Conservation (phyloP, 1,139 yeast species). For the Suhomyces yuchorum region DNA sequence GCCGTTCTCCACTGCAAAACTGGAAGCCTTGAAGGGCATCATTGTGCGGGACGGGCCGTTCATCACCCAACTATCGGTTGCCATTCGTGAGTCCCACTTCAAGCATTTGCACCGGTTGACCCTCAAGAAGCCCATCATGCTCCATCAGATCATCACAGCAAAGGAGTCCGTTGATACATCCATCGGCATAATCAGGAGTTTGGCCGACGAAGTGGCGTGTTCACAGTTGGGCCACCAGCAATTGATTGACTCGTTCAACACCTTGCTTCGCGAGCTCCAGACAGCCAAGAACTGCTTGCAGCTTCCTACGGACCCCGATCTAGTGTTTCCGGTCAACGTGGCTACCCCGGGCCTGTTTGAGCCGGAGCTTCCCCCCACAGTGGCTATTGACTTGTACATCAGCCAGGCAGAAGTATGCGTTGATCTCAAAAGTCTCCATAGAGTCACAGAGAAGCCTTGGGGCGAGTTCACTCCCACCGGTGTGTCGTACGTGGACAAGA, state of each 20-base stretch:
- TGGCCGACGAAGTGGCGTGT: constrained; percentile 13
- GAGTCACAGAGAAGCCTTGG: constrained; percentile 48
- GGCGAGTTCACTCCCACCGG: constrained; percentile 35
- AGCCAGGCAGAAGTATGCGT: constrained; percentile 50
- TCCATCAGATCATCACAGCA: constrained; percentile 38
- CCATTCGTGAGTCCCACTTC: constrained; percentile 34
- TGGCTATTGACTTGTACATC: constrained; percentile 44
- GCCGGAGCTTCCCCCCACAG: constrained; percentile 35
- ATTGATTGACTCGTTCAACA: constrained; percentile 29
- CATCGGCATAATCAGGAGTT: constrained; percentile 27
- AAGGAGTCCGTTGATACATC: constrained; percentile 37
- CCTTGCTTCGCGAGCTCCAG: constrained; percentile 32
- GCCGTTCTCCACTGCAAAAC: constrained; percentile 41
- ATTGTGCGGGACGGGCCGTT: constrained; percentile 45
- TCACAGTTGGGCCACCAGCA: constrained; percentile 12
- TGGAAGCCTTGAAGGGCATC: constrained; percentile 46
- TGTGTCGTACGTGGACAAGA: constrained; percentile 41
- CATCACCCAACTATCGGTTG: constrained; percentile 34
- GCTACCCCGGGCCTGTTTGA: constrained; percentile 30
- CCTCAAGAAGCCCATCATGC: constrained; percentile 33
- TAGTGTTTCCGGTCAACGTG: constrained; percentile 44
- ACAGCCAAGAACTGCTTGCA: constrained; percentile 41
- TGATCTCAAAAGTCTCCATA: constrained; percentile 43
- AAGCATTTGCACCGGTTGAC: constrained; percentile 29
- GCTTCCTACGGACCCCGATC: constrained; percentile 44